Percentiles rank a stretch among this genome's conserved stretches.
Evolutionary conservation across 2,329 filamentous ascomycete genomes (phyloP).

Genomic region (Elsinoe perseae): DNA sequence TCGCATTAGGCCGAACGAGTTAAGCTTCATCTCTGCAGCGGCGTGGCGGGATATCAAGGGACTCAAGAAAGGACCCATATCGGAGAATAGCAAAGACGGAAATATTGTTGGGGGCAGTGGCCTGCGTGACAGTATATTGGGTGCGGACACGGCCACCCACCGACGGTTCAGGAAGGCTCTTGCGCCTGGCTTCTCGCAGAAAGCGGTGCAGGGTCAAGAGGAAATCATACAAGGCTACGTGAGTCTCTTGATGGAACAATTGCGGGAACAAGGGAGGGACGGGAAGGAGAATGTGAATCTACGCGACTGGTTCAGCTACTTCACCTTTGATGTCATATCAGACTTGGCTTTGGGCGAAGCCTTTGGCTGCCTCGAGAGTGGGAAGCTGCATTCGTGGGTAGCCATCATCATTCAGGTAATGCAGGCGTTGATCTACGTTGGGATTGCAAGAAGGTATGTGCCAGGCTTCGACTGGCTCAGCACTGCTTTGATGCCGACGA

Average conservation of each 20-base stretch:
- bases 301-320: slow-evolving; percentile 26
- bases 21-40: slow-evolving; percentile 35
- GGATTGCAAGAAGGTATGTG: background rate
- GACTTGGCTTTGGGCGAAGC: slow-evolving; percentile 27
- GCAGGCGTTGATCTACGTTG: background rate
- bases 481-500: too few relatives aligned
- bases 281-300: slow-evolving; percentile 24
- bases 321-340: slow-evolving; percentile 25
- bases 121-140: background rate
- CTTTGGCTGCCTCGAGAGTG: slow-evolving; percentile 26
- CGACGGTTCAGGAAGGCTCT: slow-evolving; percentile 33
- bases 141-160: slow-evolving; percentile 33
- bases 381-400: background rate
- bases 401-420: slow-evolving; percentile 13
- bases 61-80: background rate
- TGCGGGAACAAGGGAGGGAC: slow-evolving; percentile 27
- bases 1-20: slow-evolving; percentile 41
- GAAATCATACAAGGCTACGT: slow-evolving; percentile 35
- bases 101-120: slow-evolving; percentile 4
- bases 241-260: slow-evolving; percentile 32
- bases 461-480: background rate
- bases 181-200: slow-evolving; percentile 35
- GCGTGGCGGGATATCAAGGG: slow-evolving; percentile 41
- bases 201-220: slow-evolving; percentile 35
- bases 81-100: slow-evolving; percentile 25